Evolutionary conservation across 352 stramenopile genomes (phyloP).

Genomic region (Globisporangium polare): DNA sequence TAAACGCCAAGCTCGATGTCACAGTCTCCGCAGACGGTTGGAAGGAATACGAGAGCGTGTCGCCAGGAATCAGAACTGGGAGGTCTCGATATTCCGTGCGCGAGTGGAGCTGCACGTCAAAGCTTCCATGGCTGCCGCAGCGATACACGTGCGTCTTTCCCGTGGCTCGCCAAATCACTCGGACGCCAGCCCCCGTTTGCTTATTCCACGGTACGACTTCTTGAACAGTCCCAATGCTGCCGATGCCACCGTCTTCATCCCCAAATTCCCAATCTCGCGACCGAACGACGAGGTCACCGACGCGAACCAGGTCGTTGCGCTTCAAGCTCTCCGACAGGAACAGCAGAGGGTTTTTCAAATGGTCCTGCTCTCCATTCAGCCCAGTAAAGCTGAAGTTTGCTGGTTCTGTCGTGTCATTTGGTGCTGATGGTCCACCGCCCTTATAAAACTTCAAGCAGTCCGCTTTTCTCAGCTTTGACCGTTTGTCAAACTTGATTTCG

Average conservation of each 20-base stretch:
- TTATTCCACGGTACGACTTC: conserved; percentile 49
- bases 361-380: conserved; percentile 30
- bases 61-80: conserved; percentile 47
- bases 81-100: conserved; percentile 16
- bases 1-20: conserved; percentile 1
- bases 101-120: conserved; percentile 48
- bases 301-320: conserved; percentile 23
- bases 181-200: conserved; percentile 47
- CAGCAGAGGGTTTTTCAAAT: conserved; percentile 24
- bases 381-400: conserved; percentile 21
- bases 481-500: conserved; percentile 67
- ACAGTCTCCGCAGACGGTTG: conserved; percentile 11
- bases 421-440: neutral
- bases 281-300: conserved; percentile 51
- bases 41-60: conserved; percentile 33
- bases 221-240: conserved; percentile 50
- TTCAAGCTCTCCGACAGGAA: conserved; percentile 38
- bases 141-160: conserved; percentile 47
- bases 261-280: conserved; percentile 70
- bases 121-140: conserved; percentile 51
- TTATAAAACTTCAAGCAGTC: conserved; percentile 28
- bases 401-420: neutral
- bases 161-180: conserved; percentile 48
- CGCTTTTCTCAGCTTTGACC: conserved; percentile 34
- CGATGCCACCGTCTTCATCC: conserved; percentile 64